Conservation (phyloP, 495 filamentous ascomycete species). For the Tetracladium marchalianum region DNA sequence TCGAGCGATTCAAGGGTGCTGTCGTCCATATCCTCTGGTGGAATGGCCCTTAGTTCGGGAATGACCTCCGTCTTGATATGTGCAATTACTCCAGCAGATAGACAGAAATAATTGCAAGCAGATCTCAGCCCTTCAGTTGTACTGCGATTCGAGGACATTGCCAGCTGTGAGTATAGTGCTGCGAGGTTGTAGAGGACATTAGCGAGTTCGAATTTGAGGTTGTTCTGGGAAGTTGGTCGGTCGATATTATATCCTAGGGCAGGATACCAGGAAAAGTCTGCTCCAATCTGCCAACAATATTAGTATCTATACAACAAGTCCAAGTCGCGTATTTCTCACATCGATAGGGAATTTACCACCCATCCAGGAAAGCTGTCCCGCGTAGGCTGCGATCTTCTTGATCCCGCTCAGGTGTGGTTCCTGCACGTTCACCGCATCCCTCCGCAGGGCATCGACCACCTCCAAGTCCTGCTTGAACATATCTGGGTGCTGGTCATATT, state of each 20-base stretch:
- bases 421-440: slow-evolving; percentile 73
- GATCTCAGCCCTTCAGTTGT: slow-evolving; percentile 80
- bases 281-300: slow-evolving; percentile 59
- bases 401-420: slow-evolving; percentile 89
- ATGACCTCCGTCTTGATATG: slow-evolving; percentile 73
- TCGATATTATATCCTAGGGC: slow-evolving; percentile 83
- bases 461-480: slow-evolving; percentile 91
- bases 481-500: slow-evolving; percentile 98
- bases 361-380: slow-evolving; percentile 89
- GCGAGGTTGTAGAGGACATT: slow-evolving; percentile 91
- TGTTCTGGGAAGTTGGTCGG: slow-evolving; percentile 76
- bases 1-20: slow-evolving; percentile 76
- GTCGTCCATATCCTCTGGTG: slow-evolving; percentile 93
- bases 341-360: slow-evolving; percentile 94
- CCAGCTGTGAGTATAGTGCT: slow-evolving; percentile 87
- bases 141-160: slow-evolving; percentile 62
- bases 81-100: slow-evolving; percentile 72
- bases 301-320: slow-evolving; percentile 11
- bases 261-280: slow-evolving; percentile 93
- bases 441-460: slow-evolving; percentile 71
- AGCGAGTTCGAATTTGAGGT: slow-evolving; percentile 88
- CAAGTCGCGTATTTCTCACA: slow-evolving; percentile 31
- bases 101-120: slow-evolving; percentile 86
- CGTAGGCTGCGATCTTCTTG: slow-evolving; percentile 76
- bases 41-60: slow-evolving; percentile 73